phyloP scores from a whole-genome alignment of 495 filamentous ascomycete species.

The Neurospora africana region DNA sequence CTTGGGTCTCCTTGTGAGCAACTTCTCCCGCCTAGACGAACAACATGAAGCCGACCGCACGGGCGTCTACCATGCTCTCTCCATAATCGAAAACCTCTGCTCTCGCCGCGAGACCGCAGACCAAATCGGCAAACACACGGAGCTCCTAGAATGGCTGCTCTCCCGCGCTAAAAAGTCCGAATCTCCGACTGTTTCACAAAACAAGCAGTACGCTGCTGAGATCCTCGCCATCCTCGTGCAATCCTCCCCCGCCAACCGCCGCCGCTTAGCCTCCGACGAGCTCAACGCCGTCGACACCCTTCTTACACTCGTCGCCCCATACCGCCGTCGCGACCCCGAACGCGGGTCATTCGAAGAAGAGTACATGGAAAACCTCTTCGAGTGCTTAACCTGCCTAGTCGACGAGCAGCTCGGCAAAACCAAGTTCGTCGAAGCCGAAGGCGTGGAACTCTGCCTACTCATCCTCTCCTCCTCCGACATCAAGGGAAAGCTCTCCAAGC shows the following conservation, averaged over 20 bases:
- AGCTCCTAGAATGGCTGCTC: conserved; percentile 66
- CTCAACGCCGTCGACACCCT: conserved; percentile 69
- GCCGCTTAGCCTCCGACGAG: conserved; percentile 39
- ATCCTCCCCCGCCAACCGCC: conserved; percentile 53
- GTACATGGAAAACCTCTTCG: conserved; percentile 88
- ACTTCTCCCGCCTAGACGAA: conserved; percentile 79
- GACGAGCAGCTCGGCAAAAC: conserved; percentile 66
- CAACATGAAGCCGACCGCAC: conserved; percentile 61
- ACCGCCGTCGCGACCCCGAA: conserved; percentile 77
- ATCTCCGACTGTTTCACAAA: conserved; percentile 48
- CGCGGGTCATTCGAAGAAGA: conserved; percentile 89
- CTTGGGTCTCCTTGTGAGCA: conserved; percentile 70
- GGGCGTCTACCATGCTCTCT: conserved; percentile 78
- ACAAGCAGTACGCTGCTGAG: conserved; percentile 93
- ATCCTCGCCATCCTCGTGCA: conserved; percentile 71
- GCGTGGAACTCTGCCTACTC: conserved; percentile 79
- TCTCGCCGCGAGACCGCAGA: conserved; percentile 53
- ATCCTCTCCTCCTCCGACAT: conserved; percentile 47
- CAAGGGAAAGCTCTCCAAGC: conserved; percentile 61
- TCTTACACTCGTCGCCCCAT: conserved; percentile 76
- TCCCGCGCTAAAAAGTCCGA: conserved; percentile 39
- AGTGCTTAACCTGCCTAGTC: conserved; percentile 66
- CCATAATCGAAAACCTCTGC: conserved; percentile 78
- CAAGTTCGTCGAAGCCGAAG: conserved; percentile 83
- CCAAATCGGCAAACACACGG: conserved; percentile 55